Percentiles rank a stretch among this genome's conserved stretches.
Conservation (phyloP, 2,329 filamentous ascomycete species). For the Pseudocercospora macadamiae region DNA sequence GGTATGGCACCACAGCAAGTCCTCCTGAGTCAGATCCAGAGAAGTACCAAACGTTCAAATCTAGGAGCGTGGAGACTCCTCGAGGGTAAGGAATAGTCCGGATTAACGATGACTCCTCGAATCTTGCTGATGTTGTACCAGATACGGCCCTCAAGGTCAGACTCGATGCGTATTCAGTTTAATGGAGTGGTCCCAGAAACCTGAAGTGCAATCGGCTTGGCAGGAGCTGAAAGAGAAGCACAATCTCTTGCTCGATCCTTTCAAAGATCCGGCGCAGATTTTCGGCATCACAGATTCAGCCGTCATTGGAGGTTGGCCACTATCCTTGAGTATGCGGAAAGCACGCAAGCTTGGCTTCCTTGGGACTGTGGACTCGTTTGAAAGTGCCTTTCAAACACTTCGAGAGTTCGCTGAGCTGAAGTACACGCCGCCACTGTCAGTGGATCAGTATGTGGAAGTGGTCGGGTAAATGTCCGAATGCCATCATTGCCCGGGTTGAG, state of each 20-base stretch:
- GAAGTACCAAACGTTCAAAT: conserved; percentile 17
- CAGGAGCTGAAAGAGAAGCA: conserved; percentile 25
- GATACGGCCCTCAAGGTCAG: conserved; percentile 23
- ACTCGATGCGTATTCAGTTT: conserved; percentile 21
- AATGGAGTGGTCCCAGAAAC: conserved; percentile 49
- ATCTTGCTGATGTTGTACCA: conserved; percentile 5
- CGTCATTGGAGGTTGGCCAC: conserved; percentile 39
- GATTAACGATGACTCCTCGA: too few relatives aligned
- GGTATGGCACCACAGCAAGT: conserved; percentile 40
- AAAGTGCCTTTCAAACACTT: conserved; percentile 43
- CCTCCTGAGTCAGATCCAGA: conserved; percentile 21
- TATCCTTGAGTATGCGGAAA: conserved; percentile 37
- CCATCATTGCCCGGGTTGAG: too few relatives aligned
- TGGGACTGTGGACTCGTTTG: conserved; percentile 49
- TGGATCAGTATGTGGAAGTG: not conserved
- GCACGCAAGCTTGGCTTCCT: conserved; percentile 49
- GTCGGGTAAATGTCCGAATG: too few relatives aligned
- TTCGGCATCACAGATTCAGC: conserved; percentile 29
- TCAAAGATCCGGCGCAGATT: conserved; percentile 39
- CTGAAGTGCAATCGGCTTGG: conserved; percentile 50
- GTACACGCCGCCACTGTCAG: conserved; percentile 19
- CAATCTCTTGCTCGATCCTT: conserved; percentile 18
- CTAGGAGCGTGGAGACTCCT: conserved; percentile 21
- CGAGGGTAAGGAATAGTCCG: conserved; percentile 26
- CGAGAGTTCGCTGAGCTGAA: conserved; percentile 43